These are phyloP conservation scores for Termitomyces sp. DNA, from an alignment of 768 basidiomycete species.

Conservation along the genomic window DNA sequence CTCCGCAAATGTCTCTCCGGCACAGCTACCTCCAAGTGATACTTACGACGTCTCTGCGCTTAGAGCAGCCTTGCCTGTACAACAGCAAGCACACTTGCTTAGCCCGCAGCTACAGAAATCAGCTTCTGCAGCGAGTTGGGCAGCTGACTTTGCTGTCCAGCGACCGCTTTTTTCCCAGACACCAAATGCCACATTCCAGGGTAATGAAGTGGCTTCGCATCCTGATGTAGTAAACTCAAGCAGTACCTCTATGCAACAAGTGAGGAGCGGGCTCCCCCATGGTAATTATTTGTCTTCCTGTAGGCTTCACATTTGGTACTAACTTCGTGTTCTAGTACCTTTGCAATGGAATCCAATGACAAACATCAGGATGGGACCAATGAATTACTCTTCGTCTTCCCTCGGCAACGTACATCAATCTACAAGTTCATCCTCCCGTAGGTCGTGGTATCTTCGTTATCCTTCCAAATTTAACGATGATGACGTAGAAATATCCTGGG, in stretches of 20 bases:
- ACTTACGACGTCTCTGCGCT: conserved; percentile 61
- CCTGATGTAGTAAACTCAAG: not conserved
- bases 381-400: conserved; percentile 26
- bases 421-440: conserved; percentile 1
- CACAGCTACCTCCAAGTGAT: conserved; percentile 29
- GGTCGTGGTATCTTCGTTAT: not conserved
- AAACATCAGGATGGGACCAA: conserved; percentile 20
- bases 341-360: conserved; percentile 38
- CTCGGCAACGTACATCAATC: conserved; percentile 21
- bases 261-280: conserved; percentile 10
- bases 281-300: conserved; percentile 9
- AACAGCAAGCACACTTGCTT: conserved; percentile 14
- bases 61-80: conserved; percentile 38
- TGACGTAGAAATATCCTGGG: conserved; percentile 46
- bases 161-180: conserved; percentile 16
- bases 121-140: conserved; percentile 43
- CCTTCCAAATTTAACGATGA: not conserved
- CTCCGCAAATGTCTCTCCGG: conserved; percentile 25
- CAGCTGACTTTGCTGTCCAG: conserved; percentile 51
- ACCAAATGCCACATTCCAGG: not conserved
- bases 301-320: not conserved
- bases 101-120: conserved; percentile 18
- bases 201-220: not conserved
- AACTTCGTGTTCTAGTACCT: conserved; percentile 20
- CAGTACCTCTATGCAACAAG: not conserved